phyloP scores from a whole-genome alignment of 352 stramenopile genomes.

The Globisporangium perplexum region DNA sequence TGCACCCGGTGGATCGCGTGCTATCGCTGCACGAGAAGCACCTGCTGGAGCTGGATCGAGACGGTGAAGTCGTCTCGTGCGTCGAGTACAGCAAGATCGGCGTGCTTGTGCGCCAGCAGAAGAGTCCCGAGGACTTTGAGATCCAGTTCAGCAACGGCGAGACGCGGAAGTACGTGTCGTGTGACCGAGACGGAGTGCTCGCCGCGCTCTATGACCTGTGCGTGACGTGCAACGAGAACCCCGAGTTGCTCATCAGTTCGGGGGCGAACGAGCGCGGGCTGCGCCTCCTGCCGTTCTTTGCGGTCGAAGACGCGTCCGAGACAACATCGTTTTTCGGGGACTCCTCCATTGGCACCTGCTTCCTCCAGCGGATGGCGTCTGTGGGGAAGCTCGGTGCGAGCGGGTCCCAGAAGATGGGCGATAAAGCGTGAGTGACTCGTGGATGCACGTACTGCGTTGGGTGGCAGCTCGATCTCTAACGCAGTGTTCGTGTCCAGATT shows the following conservation, averaged over 20 bases:
- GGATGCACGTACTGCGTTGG: not conserved
- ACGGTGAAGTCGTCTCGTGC: conserved; percentile 47
- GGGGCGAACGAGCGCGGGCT: conserved; percentile 65
- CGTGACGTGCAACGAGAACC: conserved; percentile 68
- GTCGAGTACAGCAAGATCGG: conserved; percentile 67
- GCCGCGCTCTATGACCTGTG: conserved; percentile 76
- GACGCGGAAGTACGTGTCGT: conserved; percentile 46
- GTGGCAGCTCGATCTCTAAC: not conserved
- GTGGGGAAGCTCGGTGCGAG: conserved; percentile 40
- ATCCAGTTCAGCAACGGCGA: conserved; percentile 70
- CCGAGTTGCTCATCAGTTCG: conserved; percentile 65
- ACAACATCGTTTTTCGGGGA: conserved; percentile 79
- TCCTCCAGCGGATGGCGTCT: conserved; percentile 69
- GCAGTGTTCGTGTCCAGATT: conserved; percentile 32
- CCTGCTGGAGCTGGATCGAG: conserved; percentile 56
- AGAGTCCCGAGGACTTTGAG: conserved; percentile 49
- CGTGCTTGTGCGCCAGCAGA: conserved; percentile 49
- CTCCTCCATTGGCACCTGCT: conserved; percentile 70
- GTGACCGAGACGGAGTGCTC: conserved; percentile 68
- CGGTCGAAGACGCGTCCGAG: conserved; percentile 55
- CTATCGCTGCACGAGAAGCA: conserved; percentile 69
- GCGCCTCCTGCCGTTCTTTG: conserved; percentile 64
- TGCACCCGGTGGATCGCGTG: conserved; percentile 32
- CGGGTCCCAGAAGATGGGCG: conserved; percentile 40
- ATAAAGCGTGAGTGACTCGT: conserved; percentile 45